phyloP scores from a whole-genome alignment of 129 eudicot species.

The Heracleum sosnowskyi region DNA sequence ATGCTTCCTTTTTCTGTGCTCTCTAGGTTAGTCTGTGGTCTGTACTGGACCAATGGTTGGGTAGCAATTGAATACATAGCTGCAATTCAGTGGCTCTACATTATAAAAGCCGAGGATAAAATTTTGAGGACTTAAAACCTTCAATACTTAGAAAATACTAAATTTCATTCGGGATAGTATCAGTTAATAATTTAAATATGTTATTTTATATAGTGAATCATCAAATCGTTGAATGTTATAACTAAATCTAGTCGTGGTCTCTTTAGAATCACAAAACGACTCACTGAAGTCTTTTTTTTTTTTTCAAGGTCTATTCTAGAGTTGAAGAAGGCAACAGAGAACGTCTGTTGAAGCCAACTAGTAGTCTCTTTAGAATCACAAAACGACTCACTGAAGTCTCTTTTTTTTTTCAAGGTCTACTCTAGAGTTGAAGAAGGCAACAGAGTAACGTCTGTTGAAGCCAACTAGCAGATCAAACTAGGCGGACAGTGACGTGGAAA shows the following conservation, averaged over 20 bases:
- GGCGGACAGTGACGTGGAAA: constrained; percentile 10
- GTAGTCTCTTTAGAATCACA: not conserved
- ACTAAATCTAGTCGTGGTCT: not conserved
- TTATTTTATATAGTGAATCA: not conserved
- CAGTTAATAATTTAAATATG: not conserved
- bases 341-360: not conserved
- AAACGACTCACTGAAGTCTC: not conserved
- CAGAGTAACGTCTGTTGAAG: constrained; percentile 9
- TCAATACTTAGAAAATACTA: not conserved
- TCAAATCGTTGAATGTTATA: not conserved
- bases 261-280: not conserved
- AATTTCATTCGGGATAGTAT: not conserved
- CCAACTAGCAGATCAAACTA: constrained; percentile 7
- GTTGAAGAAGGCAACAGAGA: constrained; percentile 54
- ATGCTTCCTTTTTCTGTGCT: constrained; percentile 15
- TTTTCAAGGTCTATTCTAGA: constrained; percentile 62
- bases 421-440: constrained; percentile 63
- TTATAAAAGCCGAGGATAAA: not conserved
- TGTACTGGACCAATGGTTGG: not conserved
- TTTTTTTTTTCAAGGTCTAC: constrained; percentile 47
- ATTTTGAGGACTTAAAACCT: not conserved
- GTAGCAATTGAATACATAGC: not conserved
- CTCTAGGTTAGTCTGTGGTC: not conserved
- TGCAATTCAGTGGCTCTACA: not conserved
- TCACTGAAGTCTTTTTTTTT: not conserved